Conservation (phyloP, 805 yeast species). For the Teunomyces lycoperdinae region DNA sequence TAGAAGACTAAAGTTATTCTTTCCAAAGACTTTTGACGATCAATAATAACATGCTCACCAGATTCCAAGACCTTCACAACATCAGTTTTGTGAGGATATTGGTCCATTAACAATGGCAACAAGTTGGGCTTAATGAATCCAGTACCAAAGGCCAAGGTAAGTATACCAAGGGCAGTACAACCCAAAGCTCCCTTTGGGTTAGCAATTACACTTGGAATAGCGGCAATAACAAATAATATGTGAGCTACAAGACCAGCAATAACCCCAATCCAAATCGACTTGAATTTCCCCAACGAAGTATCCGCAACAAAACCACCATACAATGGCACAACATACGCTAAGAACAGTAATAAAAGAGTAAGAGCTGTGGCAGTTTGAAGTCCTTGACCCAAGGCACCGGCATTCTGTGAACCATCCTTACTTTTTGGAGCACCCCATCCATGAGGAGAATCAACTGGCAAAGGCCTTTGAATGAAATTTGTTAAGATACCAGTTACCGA, state of each 20-base stretch:
- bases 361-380: constrained; percentile 46
- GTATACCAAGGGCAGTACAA: constrained; percentile 40
- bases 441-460: constrained; percentile 46
- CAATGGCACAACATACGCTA: constrained; percentile 51
- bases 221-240: constrained; percentile 47
- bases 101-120: constrained; percentile 47
- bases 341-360: constrained; percentile 45
- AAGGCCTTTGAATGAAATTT: constrained; percentile 51
- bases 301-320: constrained; percentile 54
- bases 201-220: constrained; percentile 38
- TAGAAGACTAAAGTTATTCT: constrained; percentile 46
- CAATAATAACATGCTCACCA: constrained; percentile 66
- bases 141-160: constrained; percentile 44
- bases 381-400: constrained; percentile 52
- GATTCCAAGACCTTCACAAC: constrained; percentile 53
- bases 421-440: constrained; percentile 41
- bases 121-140: constrained; percentile 56
- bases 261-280: constrained; percentile 50
- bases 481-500: constrained; percentile 44
- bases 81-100: constrained; percentile 54
- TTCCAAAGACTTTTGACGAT: constrained; percentile 42
- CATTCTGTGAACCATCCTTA: constrained; percentile 30
- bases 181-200: constrained; percentile 33
- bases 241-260: constrained; percentile 47
- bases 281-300: constrained; percentile 44